Base-by-base conservation (phyloP, 2,329 filamentous ascomycete genomes). In the Cladosporium oxysporum region DNA sequence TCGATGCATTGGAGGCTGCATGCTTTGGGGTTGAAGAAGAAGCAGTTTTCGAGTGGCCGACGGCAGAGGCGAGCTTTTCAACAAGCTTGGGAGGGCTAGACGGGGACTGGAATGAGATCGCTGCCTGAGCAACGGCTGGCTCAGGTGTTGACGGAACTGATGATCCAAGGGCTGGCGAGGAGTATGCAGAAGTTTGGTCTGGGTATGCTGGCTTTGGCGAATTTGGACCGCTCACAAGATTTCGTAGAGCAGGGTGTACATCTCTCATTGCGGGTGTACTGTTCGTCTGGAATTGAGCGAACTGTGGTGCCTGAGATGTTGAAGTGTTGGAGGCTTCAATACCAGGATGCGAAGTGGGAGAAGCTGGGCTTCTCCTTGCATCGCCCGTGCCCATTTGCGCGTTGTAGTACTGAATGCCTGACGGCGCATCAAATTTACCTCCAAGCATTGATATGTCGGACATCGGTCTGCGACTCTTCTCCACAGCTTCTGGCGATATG, bases 1-100 rank as follows among this genome's bases (percentile, higher is more conserved):
- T 83, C 0, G 90, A 92, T 0, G 91, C 91, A 12, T 89, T 91
- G 75, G 90, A 93, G 3, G 77, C 78, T 55, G 81, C 75, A 69
- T 83, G 81, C 55, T 79, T 76, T 5, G 80, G 81, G 12, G 52
- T 58, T 14, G 14, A 67, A 58, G 55, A 58, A 62, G 29, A 68
- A 67, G 21, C 59, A 28, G 65, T 47, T 33, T 69, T 69, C n/a
- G 72, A 66, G 53, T 75, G 73, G 16, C 75, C 74, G 5, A 73
- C 74, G 28, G 74, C 74, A 44, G 69, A 71, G 5, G 68, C 68
- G 8, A 70, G 69, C 66, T 74, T 74, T 66, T 76, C 73, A 21
- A 76, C 74, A 8, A 76, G 28, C 59, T 68, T 70, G 12, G 70
- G 60, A 26, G 67, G 64, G n/a, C 58, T 62, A 12, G 58, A 60